A percentile compares a stretch with the other conserved stretches of the same genome.
These are phyloP conservation scores for Coemansia sp. DNA, from an alignment of 192 early-diverging fungal genomes.

Conservation along the genomic window DNA sequence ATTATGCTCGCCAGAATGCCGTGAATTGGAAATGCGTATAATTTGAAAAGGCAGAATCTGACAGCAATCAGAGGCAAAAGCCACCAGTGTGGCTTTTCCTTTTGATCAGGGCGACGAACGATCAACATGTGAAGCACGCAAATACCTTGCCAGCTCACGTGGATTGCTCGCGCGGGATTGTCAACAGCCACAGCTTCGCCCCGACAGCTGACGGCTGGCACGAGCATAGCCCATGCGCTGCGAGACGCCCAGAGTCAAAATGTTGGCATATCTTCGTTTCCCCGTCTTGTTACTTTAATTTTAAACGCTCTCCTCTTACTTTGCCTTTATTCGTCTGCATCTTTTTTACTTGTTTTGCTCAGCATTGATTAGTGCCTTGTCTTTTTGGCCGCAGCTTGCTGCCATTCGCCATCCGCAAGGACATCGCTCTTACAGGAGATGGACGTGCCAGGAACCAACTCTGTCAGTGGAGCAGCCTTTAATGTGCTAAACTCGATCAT, in stretches of 20 bases:
- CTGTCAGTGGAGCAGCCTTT: constrained; percentile 37
- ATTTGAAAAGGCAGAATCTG: background rate
- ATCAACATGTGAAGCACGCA: background rate
- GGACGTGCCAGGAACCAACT: background rate
- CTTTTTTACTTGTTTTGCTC: too few relatives aligned
- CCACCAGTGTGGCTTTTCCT: background rate
- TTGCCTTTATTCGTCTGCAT: constrained; percentile 2
- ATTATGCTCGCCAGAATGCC: background rate
- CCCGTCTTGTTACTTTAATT: too few relatives aligned
- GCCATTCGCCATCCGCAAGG: background rate
- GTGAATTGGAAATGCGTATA: background rate
- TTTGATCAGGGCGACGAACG: background rate
- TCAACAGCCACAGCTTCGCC: background rate
- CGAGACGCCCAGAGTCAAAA: background rate
- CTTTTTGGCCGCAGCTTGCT: background rate
- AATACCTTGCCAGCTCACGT: background rate
- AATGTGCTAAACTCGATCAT: constrained; percentile 71
- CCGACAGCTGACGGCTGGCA: background rate
- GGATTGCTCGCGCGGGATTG: background rate
- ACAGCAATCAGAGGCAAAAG: background rate
- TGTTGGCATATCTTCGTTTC: background rate
- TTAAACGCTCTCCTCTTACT: too few relatives aligned
- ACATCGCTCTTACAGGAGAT: background rate
- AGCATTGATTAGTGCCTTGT: too few relatives aligned
- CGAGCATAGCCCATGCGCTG: background rate